A percentile compares a stretch with the other conserved stretches of the same genome.
Conservation (phyloP, 2,329 filamentous ascomycete genomes). For the Venturia pyrina region DNA sequence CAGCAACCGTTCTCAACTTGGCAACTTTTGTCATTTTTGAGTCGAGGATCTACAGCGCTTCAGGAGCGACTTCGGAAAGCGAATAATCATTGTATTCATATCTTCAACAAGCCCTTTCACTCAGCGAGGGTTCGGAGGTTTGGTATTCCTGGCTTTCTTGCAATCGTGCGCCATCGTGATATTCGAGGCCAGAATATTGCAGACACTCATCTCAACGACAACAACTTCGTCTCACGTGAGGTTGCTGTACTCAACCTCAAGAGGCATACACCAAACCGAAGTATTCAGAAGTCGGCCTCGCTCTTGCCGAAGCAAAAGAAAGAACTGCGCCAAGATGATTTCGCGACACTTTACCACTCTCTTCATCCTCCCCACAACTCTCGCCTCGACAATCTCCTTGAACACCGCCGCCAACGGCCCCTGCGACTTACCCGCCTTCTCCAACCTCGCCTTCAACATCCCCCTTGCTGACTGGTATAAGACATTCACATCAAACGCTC, state of each 20-base stretch:
- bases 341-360: neutral
- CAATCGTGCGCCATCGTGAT: too few species aligned
- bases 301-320: too few species aligned
- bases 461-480: neutral
- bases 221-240: too few species aligned
- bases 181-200: too few species aligned
- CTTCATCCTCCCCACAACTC: neutral
- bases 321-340: neutral
- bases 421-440: slow-evolving; percentile 1
- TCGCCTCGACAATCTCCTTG: neutral
- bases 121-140: too few species aligned
- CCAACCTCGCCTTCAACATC: slow-evolving; percentile 9
- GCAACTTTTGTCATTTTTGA: neutral
- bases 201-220: too few species aligned
- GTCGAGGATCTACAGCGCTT: neutral
- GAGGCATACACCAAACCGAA: neutral
- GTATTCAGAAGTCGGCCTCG: neutral
- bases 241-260: too few species aligned
- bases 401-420: neutral
- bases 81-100: neutral
- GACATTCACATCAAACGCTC: neutral
- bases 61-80: neutral
- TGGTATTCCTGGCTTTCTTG: too few species aligned
- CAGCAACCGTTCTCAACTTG: neutral
- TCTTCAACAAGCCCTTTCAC: too few species aligned